Evolutionary conservation across 495 filamentous ascomycete species (phyloP), one percentile per base, ranked within the genome.

Genomic region (Monascus purpureus): DNA sequence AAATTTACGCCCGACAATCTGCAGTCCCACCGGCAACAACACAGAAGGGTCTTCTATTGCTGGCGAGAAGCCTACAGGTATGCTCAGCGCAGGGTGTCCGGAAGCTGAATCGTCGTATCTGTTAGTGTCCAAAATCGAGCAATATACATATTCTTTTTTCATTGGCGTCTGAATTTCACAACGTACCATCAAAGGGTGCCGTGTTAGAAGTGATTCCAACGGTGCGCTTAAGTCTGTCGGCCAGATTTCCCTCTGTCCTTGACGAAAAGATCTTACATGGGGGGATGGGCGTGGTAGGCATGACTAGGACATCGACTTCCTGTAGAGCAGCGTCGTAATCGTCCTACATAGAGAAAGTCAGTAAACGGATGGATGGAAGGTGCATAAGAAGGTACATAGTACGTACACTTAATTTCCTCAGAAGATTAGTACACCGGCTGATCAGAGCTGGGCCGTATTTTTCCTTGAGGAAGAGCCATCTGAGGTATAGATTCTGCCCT

Each of bases 1-100:
- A n/a, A n/a, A n/a, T n/a, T n/a, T n/a, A n/a, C n/a, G n/a, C n/a
- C 70, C 70, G 19, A 72, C 61, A 36, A 74, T 64, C 49, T 75
- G 72, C 62, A 75, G 60, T 3, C 70, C 66, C 3, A 67, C 65
- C 2, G 70, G 72, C 25, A 74, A 38, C 42, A 55, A 57, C n/a
- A 71, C 40, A 2, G 43, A 38, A 1, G 45, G 33, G 30, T 67
- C 55, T 7, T 67, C 65, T 25, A 44, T 47, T 0, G 61, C 54
- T 1, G 55, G 45, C 4, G 58, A 53, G 39, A 67, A 61, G 0
- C 70, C 70, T 26, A 70, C 52, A 0, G 72, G 73, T 13, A 76
- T 49, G 2, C 62, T 63, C 29, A 78, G 38, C 1, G 67, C 70
- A 0, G 73, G 72, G 45, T 75, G 72, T 0, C 72, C 72, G n/a